Conservation (phyloP, 352 stramenopile species). For the Poterioochromonas sp. region DNA sequence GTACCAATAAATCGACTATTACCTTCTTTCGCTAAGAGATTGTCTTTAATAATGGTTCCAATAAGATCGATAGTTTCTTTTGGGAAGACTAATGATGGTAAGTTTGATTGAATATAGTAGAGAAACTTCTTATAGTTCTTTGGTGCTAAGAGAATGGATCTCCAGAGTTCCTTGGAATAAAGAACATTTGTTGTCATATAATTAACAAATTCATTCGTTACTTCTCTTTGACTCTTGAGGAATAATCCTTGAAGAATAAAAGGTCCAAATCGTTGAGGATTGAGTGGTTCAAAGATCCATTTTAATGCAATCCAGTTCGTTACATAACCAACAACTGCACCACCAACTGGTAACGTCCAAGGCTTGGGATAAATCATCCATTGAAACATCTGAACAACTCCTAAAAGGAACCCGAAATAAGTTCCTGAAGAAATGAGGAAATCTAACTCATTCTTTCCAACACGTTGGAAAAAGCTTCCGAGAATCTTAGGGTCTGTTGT, state of each 20-base stretch:
- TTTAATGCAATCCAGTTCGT: slow-evolving; percentile 96
- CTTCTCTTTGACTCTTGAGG: slow-evolving; percentile 68
- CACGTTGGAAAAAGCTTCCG: slow-evolving; percentile 60
- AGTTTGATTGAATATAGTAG: no score
- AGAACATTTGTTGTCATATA: slow-evolving; percentile 70
- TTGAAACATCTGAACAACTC: slow-evolving; percentile 57
- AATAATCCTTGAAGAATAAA: slow-evolving; percentile 89
- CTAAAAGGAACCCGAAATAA: slow-evolving; percentile 64
- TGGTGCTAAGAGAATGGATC: neutral
- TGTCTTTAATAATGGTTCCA: neutral
- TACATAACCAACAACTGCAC: slow-evolving; percentile 84
- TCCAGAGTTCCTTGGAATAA: slow-evolving; percentile 46
- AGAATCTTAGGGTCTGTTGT: slow-evolving; percentile 56
- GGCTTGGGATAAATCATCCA: slow-evolving; percentile 68
- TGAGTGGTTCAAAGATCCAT: slow-evolving; percentile 92
- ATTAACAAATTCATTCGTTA: slow-evolving; percentile 71
- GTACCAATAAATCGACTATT: neutral
- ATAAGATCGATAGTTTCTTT: no score
- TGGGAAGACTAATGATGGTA: no score
- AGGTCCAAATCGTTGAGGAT: slow-evolving; percentile 69
- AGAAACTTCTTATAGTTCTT: neutral
- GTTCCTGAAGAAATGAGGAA: slow-evolving; percentile 47
- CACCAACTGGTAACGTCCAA: slow-evolving; percentile 62
- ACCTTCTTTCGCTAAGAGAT: neutral
- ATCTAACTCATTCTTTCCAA: slow-evolving; percentile 57